A percentile compares a stretch with the other conserved stretches of the same genome.
These are phyloP conservation scores for Vitis rupestris DNA, from an alignment of 164 flowering plant species.

Conservation along the genomic window DNA sequence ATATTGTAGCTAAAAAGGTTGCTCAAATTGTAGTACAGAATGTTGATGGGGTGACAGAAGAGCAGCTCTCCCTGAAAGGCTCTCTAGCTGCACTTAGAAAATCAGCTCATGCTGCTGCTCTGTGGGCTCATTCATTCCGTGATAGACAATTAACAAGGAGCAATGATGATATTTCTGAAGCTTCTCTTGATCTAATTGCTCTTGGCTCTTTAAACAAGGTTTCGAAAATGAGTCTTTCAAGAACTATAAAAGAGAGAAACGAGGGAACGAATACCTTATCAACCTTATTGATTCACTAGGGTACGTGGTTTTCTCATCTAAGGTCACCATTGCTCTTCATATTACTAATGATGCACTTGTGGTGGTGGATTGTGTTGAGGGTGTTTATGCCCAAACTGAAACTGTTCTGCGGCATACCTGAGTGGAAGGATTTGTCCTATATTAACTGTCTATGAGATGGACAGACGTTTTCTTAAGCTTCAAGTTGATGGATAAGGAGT, in stretches of 20 bases:
- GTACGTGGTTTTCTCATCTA: constrained; percentile 59
- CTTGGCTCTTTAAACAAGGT: constrained; percentile 37
- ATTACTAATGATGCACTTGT: constrained; percentile 62
- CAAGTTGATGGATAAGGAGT: constrained; percentile 62
- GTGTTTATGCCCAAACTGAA: constrained; percentile 60
- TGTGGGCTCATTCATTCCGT: constrained; percentile 51
- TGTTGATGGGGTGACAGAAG: constrained; percentile 22
- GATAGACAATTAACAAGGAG: constrained; percentile 34
- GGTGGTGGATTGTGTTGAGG: constrained; percentile 56
- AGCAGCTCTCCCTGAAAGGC: constrained; percentile 40
- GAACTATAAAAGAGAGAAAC: constrained; percentile 44
- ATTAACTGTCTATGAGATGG: constrained; percentile 64
- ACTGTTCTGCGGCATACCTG: constrained; percentile 57
- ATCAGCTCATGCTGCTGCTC: constrained; percentile 68
- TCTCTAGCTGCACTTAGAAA: constrained; percentile 64
- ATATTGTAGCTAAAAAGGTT: constrained; percentile 35
- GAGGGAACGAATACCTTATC: constrained; percentile 56
- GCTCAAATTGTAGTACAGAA: constrained; percentile 30
- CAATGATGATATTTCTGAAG: constrained; percentile 30
- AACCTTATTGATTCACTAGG: constrained; percentile 63
- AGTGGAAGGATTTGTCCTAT: constrained; percentile 56
- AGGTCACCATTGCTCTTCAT: constrained; percentile 59
- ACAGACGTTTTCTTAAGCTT: constrained; percentile 62
- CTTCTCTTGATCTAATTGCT: constrained; percentile 35
- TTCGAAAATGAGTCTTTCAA: constrained; percentile 34